Evolutionary conservation across 139 green algal genomes (phyloP).

Genomic region (Chlamydomonas asymmetrica): DNA sequence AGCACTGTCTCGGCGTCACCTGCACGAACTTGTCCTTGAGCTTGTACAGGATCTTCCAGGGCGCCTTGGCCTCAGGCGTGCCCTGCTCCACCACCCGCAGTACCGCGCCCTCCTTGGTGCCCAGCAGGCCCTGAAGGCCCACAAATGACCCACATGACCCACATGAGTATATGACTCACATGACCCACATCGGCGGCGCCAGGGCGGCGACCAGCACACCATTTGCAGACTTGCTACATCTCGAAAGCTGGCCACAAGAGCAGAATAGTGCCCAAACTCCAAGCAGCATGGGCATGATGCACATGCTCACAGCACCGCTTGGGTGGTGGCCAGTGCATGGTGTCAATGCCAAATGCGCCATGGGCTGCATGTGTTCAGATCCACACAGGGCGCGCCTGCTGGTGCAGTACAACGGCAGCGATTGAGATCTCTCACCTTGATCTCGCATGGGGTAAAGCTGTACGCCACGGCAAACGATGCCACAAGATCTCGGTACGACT

Average conservation of each 20-base stretch:
- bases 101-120: conserved; percentile 50
- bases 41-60: conserved; percentile 52
- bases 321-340: no score
- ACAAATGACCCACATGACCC: no score
- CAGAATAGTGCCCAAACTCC: no score
- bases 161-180: no score
- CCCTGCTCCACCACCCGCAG: conserved; percentile 23
- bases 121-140: conserved; percentile 42
- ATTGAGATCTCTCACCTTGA: conserved; percentile 50
- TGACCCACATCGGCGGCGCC: no score
- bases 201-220: no score
- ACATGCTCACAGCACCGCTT: neutral
- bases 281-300: neutral
- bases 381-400: no score
- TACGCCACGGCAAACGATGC: conserved; percentile 45
- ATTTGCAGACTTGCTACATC: no score
- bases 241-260: no score
- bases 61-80: neutral
- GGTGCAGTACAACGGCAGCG: no score
- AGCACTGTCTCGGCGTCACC: conserved; percentile 10
- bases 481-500: conserved; percentile 31
- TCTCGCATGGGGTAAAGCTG: conserved; percentile 53
- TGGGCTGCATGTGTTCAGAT: no score
- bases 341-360: no score
- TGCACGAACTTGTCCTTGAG: conserved; percentile 39